These are phyloP conservation scores for Penicillium hordei DNA, from an alignment of 2,329 filamentous ascomycete species.

Conservation along the genomic window DNA sequence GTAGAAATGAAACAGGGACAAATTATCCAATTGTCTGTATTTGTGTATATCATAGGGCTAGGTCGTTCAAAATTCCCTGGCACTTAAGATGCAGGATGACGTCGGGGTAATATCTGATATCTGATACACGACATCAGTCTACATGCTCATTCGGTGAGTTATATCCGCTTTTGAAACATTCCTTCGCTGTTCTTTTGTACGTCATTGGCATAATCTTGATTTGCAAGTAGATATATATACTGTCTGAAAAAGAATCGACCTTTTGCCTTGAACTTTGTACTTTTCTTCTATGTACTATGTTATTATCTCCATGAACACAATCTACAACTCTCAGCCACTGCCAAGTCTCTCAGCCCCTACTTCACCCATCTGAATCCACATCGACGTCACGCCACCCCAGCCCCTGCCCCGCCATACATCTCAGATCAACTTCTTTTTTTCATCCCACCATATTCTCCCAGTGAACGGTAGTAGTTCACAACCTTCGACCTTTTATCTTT, in stretches of 20 bases:
- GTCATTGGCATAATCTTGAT: neutral
- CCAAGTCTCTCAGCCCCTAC: slow-evolving; percentile 9
- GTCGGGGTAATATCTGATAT: slow-evolving; percentile 6
- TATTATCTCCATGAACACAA: neutral
- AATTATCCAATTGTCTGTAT: neutral
- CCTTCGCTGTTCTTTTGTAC: neutral
- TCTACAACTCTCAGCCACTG: slow-evolving; percentile 7
- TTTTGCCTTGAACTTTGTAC: neutral
- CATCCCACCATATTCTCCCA: slow-evolving; percentile 11
- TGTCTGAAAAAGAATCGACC: neutral
- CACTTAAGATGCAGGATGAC: slow-evolving; percentile 17
- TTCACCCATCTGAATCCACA: slow-evolving; percentile 18
- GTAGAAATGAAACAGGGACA: neutral
- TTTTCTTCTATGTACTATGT: neutral
- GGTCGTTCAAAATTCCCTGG: neutral
- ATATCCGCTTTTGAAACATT: neutral
- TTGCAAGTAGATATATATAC: slow-evolving; percentile 5
- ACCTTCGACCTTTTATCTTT: slow-evolving; percentile 9
- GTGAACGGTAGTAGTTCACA: slow-evolving; percentile 20
- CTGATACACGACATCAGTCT: neutral
- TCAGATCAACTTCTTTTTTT: slow-evolving; percentile 10
- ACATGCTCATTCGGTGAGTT: slow-evolving; percentile 8
- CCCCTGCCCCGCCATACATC: slow-evolving; percentile 19
- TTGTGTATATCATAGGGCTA: neutral
- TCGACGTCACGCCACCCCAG: slow-evolving; percentile 30